Base-by-base conservation (phyloP, 495 filamentous ascomycete species). In the Aspergillus heteromorphus region DNA sequence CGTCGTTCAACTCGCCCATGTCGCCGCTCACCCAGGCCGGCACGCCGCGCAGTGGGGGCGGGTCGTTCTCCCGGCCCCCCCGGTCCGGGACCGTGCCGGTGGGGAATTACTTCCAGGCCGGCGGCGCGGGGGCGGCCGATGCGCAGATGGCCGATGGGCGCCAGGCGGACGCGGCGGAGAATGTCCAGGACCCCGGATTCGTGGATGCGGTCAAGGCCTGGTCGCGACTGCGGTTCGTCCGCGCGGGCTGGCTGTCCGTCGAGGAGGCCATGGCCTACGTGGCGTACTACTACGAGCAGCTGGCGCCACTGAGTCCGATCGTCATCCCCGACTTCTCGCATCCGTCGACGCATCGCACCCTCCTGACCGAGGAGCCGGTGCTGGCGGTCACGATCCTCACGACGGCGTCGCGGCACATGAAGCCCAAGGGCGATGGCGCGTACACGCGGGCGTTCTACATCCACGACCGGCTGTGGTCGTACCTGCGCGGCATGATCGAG, bases 391-490 rank as follows among this genome's bases (percentile, higher is more conserved):
- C 91, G 0, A 81, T 98, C 11, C 79, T 98, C 29, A 93, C 92
- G 0, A 92, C 96, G 47, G 83, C 93, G 2, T 95, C 92, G 13
- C 81, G 93, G 18, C 93, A 97, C 65, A 81, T 85, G 64, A 81
- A 80, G 53, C 84, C 95, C 16, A 78, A 84, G 20, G 85, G 88
- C n/a, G 82, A 90, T 1, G 95, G 95, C 4, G 85, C 88, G 2
- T 76, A 83, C 56, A 93, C 88, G 38, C 84, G 93, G 38, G 88
- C 89, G 0, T 90, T 91, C 59, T 88, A 89, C 52, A 95, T 98
- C 49, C 93, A 97, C 62, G 91, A 96, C 57, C 86, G 90, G 68
- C 81, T 98, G n/a, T 98, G 93, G 93, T 85, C 82, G 20, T 96
- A 97, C 65, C 80, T 97, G 29, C 84, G 91, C 25, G 86, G 89